Percentiles rank a stretch among this genome's conserved stretches.
phyloP scores from a whole-genome alignment of 2,329 filamentous ascomycete genomes.

The Fusarium sp. region DNA sequence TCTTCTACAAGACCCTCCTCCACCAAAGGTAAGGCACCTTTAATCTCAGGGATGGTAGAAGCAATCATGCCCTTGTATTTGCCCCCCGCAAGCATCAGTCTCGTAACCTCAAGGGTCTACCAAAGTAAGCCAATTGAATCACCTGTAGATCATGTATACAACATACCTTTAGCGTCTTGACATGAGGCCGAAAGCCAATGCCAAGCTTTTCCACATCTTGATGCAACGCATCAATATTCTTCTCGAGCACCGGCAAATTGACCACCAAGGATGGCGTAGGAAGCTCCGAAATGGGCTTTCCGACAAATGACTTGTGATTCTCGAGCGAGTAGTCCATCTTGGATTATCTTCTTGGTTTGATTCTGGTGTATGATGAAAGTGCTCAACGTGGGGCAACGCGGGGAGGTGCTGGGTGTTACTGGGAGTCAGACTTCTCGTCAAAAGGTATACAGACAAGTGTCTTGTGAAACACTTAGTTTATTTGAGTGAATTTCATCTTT shows the following conservation, averaged over 20 bases:
- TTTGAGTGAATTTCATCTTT: not conserved
- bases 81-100: constrained; percentile 56
- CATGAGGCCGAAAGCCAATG: constrained; percentile 56
- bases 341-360: not conserved
- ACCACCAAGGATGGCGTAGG: constrained; percentile 56
- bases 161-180: constrained; percentile 58
- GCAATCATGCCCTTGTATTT: constrained; percentile 54
- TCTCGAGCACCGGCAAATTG: constrained; percentile 53
- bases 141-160: fast-evolving
- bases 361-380: not conserved
- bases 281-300: constrained; percentile 49
- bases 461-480: not conserved
- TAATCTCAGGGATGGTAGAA: constrained; percentile 56
- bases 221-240: constrained; percentile 52
- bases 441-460: not conserved
- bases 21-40: constrained; percentile 53
- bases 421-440: not conserved
- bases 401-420: not conserved
- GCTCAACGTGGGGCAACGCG: constrained; percentile 9
- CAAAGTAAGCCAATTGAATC: not conserved
- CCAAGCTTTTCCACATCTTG: constrained; percentile 54
- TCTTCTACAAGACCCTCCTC: constrained; percentile 56
- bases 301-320: constrained; percentile 52
- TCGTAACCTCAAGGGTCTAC: constrained; percentile 52
- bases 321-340: constrained; percentile 46